phyloP scores from a whole-genome alignment of 148 eudicot species.

The Agrostemma githago region DNA sequence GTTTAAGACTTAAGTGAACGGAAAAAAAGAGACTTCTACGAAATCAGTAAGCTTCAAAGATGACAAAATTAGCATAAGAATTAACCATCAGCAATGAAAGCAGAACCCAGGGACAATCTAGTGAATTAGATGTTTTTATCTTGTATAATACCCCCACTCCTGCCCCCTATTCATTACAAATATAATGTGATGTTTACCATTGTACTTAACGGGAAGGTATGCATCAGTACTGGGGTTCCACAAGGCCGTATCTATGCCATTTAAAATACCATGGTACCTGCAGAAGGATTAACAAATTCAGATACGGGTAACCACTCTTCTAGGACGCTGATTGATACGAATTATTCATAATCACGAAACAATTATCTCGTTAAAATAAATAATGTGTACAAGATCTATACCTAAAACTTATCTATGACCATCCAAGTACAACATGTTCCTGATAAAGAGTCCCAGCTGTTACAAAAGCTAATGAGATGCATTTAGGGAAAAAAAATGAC shows the following conservation, averaged over 20 bases:
- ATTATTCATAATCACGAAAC: neutral
- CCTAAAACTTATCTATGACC: neutral
- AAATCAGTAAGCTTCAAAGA: neutral
- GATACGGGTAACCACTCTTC: neutral
- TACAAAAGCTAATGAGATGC: neutral
- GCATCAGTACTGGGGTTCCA: conserved; percentile 76
- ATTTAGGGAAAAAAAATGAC: neutral
- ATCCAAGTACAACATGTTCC: neutral
- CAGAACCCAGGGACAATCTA: neutral
- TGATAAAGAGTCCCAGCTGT: neutral
- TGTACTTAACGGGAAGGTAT: conserved; percentile 60
- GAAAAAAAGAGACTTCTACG: neutral
- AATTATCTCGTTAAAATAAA: neutral
- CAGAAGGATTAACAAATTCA: conserved; percentile 13
- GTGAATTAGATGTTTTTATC: neutral
- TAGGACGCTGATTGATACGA: neutral
- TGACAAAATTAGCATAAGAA: neutral
- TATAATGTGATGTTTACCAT: conserved; percentile 38
- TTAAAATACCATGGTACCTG: conserved; percentile 75
- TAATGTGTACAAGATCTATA: neutral
- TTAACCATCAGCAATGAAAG: no score
- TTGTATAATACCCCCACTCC: neutral
- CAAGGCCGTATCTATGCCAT: conserved; percentile 68
- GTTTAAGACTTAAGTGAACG: neutral
- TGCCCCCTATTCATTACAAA: neutral